These are phyloP conservation scores for Fusarium anguioides DNA, from an alignment of 2,329 filamentous ascomycete genomes.

Conservation along the genomic window DNA sequence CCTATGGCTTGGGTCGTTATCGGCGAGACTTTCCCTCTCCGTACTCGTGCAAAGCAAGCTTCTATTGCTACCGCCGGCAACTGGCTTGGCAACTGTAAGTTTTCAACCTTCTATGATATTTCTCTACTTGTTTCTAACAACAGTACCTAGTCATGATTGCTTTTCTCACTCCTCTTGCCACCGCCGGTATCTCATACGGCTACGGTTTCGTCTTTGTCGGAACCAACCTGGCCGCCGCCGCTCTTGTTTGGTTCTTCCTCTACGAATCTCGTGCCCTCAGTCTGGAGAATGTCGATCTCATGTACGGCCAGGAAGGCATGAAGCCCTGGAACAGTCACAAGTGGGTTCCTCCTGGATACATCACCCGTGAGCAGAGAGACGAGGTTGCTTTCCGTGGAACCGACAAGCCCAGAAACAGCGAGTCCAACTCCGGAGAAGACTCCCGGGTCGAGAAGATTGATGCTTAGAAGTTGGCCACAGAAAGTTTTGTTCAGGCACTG, in stretches of 20 bases:
- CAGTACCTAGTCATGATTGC: conserved; percentile 64
- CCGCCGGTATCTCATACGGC: conserved; percentile 67
- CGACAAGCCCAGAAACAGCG: conserved; percentile 40
- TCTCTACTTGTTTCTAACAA: conserved; percentile 19
- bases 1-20: conserved; percentile 76
- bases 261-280: conserved; percentile 73
- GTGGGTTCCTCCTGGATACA: conserved; percentile 62
- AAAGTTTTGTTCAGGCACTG: conserved; percentile 2
- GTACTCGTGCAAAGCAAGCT: conserved; percentile 65
- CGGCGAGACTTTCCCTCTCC: conserved; percentile 72
- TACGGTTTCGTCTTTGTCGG: conserved; percentile 75
- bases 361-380: conserved; percentile 53
- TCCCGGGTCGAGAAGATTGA: conserved; percentile 29
- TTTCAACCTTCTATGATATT: rapidly evolving
- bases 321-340: conserved; percentile 69
- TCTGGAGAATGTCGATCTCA: conserved; percentile 77
- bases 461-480: conserved; percentile 17
- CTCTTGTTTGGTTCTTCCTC: conserved; percentile 76
- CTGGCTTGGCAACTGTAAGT: conserved; percentile 69
- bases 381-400: conserved; percentile 42
- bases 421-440: conserved; percentile 38
- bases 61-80: conserved; percentile 66
- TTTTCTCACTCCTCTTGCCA: conserved; percentile 76
- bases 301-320: conserved; percentile 71
- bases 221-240: conserved; percentile 67